Percentiles rank a stretch among this genome's conserved stretches.
Evolutionary conservation across 2,329 filamentous ascomycete species (phyloP).

Genomic region (Onygena corvina): DNA sequence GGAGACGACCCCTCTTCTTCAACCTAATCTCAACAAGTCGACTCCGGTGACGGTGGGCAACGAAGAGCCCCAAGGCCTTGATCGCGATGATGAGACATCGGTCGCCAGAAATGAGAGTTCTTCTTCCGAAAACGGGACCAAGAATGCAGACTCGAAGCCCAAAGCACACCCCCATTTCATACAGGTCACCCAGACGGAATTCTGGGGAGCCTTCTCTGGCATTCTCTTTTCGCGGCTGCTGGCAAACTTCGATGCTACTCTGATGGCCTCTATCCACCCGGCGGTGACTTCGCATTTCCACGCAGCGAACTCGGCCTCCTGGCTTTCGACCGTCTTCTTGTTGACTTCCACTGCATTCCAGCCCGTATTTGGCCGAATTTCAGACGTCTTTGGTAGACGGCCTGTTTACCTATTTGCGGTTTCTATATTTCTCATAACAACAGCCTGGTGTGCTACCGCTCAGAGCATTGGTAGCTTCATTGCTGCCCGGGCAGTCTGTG

Average conservation of each 20-base stretch:
- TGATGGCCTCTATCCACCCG: constrained; percentile 71
- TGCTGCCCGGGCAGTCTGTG: constrained; percentile 56
- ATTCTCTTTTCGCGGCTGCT: constrained; percentile 48
- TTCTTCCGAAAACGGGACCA: background rate
- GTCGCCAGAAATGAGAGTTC: too few species aligned
- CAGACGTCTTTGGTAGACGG: constrained; percentile 60
- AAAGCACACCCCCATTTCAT: constrained; percentile 24
- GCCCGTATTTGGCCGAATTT: constrained; percentile 60
- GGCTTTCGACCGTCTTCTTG: constrained; percentile 68
- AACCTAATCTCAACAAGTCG: too few species aligned
- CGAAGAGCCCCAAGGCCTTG: too few species aligned
- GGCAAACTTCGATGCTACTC: constrained; percentile 59
- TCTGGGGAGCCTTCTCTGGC: constrained; percentile 52
- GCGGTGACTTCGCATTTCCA: constrained; percentile 71
- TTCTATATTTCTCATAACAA: constrained; percentile 51
- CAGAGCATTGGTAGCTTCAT: constrained; percentile 60
- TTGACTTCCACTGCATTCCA: constrained; percentile 66
- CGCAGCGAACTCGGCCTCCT: constrained; percentile 66
- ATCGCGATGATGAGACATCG: too few species aligned
- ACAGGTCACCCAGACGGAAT: constrained; percentile 35
- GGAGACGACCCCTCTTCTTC: too few species aligned
- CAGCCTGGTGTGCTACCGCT: constrained; percentile 58
- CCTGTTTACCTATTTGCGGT: constrained; percentile 53
- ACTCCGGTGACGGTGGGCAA: too few species aligned
- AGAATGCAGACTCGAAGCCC: background rate